phyloP scores from a whole-genome alignment of 306 rosid species.

The Herpetospermum pedunculosum region DNA sequence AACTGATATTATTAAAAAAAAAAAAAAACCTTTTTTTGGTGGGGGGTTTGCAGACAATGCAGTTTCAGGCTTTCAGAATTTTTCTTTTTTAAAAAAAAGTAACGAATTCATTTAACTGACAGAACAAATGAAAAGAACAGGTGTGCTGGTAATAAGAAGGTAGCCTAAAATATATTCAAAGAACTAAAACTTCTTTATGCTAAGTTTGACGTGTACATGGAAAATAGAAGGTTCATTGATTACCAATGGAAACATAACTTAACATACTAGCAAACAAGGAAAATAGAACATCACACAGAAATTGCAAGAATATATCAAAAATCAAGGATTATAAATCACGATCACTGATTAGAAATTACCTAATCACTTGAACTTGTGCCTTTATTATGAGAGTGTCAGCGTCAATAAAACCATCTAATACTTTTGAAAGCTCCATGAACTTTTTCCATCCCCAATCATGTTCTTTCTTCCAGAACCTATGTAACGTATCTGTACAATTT shows the following conservation, averaged over 20 bases:
- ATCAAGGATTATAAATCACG: not conserved
- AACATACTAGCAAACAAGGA: not conserved
- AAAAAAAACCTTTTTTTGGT: too few relatives aligned
- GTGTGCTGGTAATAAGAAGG: not conserved
- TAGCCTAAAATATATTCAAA: not conserved
- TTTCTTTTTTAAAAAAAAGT: slow-evolving; percentile 6
- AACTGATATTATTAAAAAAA: too few relatives aligned
- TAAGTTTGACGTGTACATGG: not conserved
- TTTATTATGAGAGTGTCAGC: slow-evolving; percentile 84
- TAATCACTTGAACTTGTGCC: slow-evolving; percentile 99
- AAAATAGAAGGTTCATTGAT: not conserved
- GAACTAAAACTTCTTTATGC: not conserved
- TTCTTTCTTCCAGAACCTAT: slow-evolving; percentile 99
- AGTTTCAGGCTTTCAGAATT: not conserved
- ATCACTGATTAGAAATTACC: slow-evolving; percentile 50
- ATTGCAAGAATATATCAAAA: not conserved
- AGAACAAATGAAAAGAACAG: not conserved
- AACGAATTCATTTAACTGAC: not conserved
- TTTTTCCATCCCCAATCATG: slow-evolving; percentile 99
- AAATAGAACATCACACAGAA: not conserved
- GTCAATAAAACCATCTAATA: slow-evolving; percentile 90
- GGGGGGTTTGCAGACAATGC: not conserved
- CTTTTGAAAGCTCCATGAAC: slow-evolving; percentile 96
- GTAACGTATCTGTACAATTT: slow-evolving; percentile 69
- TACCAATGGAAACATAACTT: not conserved